phyloP scores from a whole-genome alignment of 225 moss, liverwort and hornwort genomes.

The Bryoerythrophyllum caledonicum region DNA sequence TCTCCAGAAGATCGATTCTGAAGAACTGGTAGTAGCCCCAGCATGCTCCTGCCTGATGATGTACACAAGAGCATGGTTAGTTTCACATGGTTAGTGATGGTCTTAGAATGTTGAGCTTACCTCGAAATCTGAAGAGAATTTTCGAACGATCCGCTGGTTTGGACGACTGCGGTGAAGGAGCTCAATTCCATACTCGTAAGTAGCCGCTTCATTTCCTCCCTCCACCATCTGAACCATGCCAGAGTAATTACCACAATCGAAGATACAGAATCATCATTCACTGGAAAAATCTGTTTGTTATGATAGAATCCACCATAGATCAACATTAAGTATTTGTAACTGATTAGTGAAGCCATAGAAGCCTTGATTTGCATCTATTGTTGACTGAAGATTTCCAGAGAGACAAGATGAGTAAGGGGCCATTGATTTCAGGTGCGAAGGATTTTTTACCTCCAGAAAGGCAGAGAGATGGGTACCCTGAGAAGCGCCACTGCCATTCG shows the following conservation, averaged over 20 bases:
- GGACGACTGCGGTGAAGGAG: conserved; percentile 62
- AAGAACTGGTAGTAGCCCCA: conserved; percentile 76
- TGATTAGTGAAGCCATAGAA: no score
- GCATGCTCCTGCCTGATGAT: conserved; percentile 63
- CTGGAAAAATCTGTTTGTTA: no score
- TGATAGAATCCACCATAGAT: no score
- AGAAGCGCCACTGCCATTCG: conserved; percentile 66
- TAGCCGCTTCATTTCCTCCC: conserved; percentile 51
- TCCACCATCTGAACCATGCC: conserved; percentile 55
- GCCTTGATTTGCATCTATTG: no score
- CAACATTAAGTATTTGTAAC: no score
- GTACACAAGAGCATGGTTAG: background rate
- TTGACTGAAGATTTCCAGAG: background rate
- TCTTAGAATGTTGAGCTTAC: conserved; percentile 14
- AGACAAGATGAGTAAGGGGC: background rate
- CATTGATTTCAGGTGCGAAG: background rate
- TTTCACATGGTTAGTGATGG: background rate
- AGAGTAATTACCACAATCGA: background rate
- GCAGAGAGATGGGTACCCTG: conserved; percentile 71
- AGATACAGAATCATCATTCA: no score
- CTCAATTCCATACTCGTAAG: conserved; percentile 67
- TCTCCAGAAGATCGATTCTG: conserved; percentile 62
- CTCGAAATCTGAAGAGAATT: conserved; percentile 69
- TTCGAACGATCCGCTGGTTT: conserved; percentile 60
- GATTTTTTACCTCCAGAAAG: conserved; percentile 52